Percentiles rank a stretch among this genome's conserved stretches.
These are phyloP conservation scores for Phytopythium cucurbitacearum DNA, from an alignment of 352 stramenopile genomes.

Conservation along the genomic window DNA sequence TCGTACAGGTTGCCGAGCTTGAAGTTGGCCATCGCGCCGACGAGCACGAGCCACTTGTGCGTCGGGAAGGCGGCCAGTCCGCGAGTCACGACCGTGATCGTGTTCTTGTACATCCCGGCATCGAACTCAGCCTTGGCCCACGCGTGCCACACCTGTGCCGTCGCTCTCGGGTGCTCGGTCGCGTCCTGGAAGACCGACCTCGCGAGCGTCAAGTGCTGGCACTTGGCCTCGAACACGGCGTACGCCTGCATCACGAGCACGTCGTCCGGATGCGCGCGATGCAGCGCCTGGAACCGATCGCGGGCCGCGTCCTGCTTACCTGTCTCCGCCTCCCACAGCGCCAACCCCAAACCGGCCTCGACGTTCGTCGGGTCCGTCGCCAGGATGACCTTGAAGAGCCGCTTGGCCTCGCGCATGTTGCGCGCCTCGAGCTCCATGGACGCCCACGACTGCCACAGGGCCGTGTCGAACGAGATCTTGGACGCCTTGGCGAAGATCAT, in stretches of 20 bases:
- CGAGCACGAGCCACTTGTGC: constrained; percentile 79
- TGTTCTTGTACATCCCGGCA: constrained; percentile 67
- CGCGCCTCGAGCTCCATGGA: constrained; percentile 79
- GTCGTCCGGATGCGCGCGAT: constrained; percentile 51
- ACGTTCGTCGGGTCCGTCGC: constrained; percentile 66
- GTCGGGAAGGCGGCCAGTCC: constrained; percentile 66
- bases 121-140: constrained; percentile 85
- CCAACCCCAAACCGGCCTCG: constrained; percentile 69
- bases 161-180: constrained; percentile 41
- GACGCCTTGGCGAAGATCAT: constrained; percentile 85
- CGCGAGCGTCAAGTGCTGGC: constrained; percentile 61
- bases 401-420: constrained; percentile 72
- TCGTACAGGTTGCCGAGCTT: constrained; percentile 78
- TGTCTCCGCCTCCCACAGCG: constrained; percentile 58
- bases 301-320: constrained; percentile 52
- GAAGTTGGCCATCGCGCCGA: constrained; percentile 73
- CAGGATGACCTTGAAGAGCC: constrained; percentile 79
- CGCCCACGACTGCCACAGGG: constrained; percentile 83
- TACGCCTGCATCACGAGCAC: constrained; percentile 72
- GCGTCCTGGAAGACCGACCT: constrained; percentile 58
- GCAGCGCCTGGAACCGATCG: constrained; percentile 52
- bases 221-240: constrained; percentile 71
- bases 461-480: constrained; percentile 63
- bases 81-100: constrained; percentile 57
- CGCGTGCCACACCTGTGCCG: constrained; percentile 80